phyloP scores from a whole-genome alignment of 1,284 basidiomycete species.

The Apiotrichum siamense region DNA sequence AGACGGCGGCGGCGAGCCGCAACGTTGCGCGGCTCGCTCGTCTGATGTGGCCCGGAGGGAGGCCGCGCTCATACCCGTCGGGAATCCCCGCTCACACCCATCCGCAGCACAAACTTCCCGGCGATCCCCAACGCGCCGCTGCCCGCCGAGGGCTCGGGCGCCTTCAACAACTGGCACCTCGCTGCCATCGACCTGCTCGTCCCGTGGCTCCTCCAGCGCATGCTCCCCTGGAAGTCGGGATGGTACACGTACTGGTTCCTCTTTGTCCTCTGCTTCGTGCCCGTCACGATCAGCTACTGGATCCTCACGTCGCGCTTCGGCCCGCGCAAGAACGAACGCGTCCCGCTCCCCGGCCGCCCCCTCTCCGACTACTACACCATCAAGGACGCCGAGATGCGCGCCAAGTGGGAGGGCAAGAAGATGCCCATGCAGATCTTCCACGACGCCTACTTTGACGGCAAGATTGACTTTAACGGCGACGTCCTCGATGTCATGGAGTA shows the following conservation, averaged over 20 bases:
- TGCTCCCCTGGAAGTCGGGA: constrained; percentile 61
- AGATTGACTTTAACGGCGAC: constrained; percentile 96
- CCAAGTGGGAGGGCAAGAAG: constrained; percentile 72
- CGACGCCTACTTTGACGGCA: constrained; percentile 95
- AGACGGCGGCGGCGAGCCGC: no score
- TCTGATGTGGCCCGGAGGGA: no score
- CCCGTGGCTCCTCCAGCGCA: constrained; percentile 72
- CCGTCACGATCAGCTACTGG: constrained; percentile 85
- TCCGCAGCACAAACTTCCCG: constrained; percentile 30
- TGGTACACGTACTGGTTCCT: constrained; percentile 70
- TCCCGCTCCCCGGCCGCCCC: constrained; percentile 74
- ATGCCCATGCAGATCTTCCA: constrained; percentile 98
- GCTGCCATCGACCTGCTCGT: constrained; percentile 67
- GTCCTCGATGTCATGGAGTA: constrained; percentile 89
- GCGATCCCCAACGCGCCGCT: constrained; percentile 65
- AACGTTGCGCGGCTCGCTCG: no score
- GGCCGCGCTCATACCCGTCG: no score
- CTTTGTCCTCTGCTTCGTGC: constrained; percentile 65
- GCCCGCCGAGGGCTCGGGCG: constrained; percentile 78
- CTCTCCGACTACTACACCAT: constrained; percentile 88
- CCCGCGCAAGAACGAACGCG: constrained; percentile 76
- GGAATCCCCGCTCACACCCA: background rate
- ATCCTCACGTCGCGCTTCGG: constrained; percentile 76
- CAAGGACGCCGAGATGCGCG: constrained; percentile 73
- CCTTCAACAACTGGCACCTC: constrained; percentile 76